Evolutionary conservation across 139 green algal genomes (phyloP), one percentile per base, ranked within the genome.

Genomic region (Gonium pectorale): DNA sequence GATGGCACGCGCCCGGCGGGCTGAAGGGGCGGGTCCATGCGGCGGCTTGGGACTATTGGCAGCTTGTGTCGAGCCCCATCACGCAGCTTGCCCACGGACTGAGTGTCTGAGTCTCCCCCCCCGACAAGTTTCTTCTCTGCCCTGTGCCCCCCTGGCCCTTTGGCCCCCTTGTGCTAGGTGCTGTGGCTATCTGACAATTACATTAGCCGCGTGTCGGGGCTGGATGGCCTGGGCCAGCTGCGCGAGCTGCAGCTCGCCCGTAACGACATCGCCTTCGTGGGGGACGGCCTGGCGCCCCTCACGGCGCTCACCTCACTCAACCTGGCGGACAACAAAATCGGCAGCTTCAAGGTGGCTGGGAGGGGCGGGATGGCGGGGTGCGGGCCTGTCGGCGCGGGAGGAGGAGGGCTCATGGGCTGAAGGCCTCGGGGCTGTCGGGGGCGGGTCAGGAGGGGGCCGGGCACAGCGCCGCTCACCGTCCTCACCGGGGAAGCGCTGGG

Each of bases 111-210:
- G n/a, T n/a, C n/a, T n/a, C n/a, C n/a, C n/a, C n/a, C n/a, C n/a
- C n/a, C n/a, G n/a, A n/a, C n/a, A n/a, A n/a, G n/a, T n/a, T n/a
- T n/a, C n/a, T n/a, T n/a, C n/a, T n/a, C n/a, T n/a, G n/a, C n/a
- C n/a, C n/a, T n/a, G n/a, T n/a, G n/a, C n/a, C n/a, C n/a, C n/a
- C n/a, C n/a, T n/a, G n/a, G n/a, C n/a, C n/a, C n/a, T n/a, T n/a
- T n/a, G n/a, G 22, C 67, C 29, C 43, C 29, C 27, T 29, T 26
- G 35, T 52, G 87, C 56, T 86, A 96, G 93, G 83, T 93, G 31
- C 85, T 97, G 27, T 96, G 88, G 90, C 90, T 97, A 19, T 83
- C 88, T 15, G 91, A 96, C 88, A 97, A 97, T 87, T 88, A 92
- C 79, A 95, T 97, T 43, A 72, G 43, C 22, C 33, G 46, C 33